Percentiles rank a stretch among this genome's conserved stretches.
phyloP scores from a whole-genome alignment of 495 filamentous ascomycete species.

The Neurospora sp. region DNA sequence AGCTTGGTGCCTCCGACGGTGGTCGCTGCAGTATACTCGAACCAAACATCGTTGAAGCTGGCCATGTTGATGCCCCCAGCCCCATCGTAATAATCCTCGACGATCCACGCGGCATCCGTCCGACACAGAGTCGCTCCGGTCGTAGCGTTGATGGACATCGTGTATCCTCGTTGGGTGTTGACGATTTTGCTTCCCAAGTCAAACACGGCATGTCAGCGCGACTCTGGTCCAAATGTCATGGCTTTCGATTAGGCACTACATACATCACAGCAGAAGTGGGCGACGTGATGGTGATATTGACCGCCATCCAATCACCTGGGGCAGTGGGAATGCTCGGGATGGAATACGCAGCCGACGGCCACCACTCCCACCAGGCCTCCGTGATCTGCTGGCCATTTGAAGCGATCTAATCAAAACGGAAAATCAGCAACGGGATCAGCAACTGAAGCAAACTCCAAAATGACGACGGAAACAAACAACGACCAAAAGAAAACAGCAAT shows the following conservation, averaged over 20 bases:
- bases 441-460: neutral
- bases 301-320: slow-evolving; percentile 46
- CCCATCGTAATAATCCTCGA: slow-evolving; percentile 25
- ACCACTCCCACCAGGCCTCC: slow-evolving; percentile 57
- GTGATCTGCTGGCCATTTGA: slow-evolving; percentile 19
- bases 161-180: slow-evolving; percentile 37
- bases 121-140: slow-evolving; percentile 21
- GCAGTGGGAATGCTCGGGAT: slow-evolving; percentile 38
- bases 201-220: neutral
- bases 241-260: slow-evolving; percentile 1
- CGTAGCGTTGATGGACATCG: slow-evolving; percentile 34
- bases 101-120: slow-evolving; percentile 29
- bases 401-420: slow-evolving; percentile 8
- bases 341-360: slow-evolving; percentile 40
- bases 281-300: slow-evolving; percentile 36
- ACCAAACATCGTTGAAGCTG: slow-evolving; percentile 26
- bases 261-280: slow-evolving; percentile 34
- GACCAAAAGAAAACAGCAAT: neutral
- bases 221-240: neutral
- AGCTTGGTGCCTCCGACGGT: slow-evolving; percentile 12
- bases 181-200: slow-evolving; percentile 22
- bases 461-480: neutral
- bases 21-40: slow-evolving; percentile 18
- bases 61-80: slow-evolving; percentile 21
- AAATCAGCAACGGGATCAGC: neutral